These are phyloP conservation scores for Fusarium palustre DNA, from an alignment of 2,329 filamentous ascomycete species.

Conservation along the genomic window DNA sequence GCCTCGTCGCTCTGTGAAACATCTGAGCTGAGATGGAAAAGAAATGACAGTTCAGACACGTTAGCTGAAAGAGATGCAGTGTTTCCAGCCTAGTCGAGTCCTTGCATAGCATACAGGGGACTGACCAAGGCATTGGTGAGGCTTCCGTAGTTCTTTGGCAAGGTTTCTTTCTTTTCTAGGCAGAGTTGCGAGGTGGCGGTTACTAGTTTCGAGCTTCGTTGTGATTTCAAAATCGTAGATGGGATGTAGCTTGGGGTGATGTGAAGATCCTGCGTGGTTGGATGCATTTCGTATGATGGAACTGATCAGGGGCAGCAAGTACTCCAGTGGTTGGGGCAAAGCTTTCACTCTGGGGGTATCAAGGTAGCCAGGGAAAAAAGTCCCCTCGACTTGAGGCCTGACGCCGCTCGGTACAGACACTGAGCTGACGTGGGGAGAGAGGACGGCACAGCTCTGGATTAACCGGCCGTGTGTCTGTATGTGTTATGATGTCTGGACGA, in stretches of 20 bases:
- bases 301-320: conserved; percentile 12
- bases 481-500: conserved; percentile 20
- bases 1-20: conserved; percentile 40
- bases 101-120: conserved; percentile 26
- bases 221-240: conserved; percentile 10
- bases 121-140: conserved; percentile 25
- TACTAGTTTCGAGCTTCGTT: conserved; percentile 25
- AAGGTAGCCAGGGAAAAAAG: conserved; percentile 5
- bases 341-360: conserved; percentile 16
- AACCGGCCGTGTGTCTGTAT: conserved; percentile 10
- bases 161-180: conserved; percentile 12
- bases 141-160: conserved; percentile 13
- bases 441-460: conserved; percentile 26
- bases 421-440: conserved; percentile 34
- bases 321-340: conserved; percentile 27
- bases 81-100: conserved; percentile 33
- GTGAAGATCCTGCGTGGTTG: conserved; percentile 20
- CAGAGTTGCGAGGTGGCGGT: conserved; percentile 42
- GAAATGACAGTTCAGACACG: conserved; percentile 33
- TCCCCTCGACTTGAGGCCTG: conserved; percentile 25
- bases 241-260: conserved; percentile 1
- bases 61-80: conserved; percentile 35
- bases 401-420: conserved; percentile 24
- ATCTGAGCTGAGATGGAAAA: conserved; percentile 8
- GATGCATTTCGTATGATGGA: conserved; percentile 30